Evolutionary conservation across 108 stramenopile genomes (phyloP).

Genomic region (Cyclotella cryptica): DNA sequence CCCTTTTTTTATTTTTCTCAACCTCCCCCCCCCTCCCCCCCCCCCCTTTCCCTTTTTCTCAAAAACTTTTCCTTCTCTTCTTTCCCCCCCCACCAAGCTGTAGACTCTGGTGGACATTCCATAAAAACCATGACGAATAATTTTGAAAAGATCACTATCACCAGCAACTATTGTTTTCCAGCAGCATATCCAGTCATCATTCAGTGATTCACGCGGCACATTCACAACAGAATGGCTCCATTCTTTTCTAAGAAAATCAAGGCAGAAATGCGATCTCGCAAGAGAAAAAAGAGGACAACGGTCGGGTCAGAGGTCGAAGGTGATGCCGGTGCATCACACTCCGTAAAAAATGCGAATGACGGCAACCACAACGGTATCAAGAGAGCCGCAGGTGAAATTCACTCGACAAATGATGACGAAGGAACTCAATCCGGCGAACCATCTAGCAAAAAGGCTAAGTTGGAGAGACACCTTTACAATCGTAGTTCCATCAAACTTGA

Average conservation of each 20-base stretch:
- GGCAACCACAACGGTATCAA: constrained; percentile 10
- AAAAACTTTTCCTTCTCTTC: no score
- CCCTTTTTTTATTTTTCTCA: no score
- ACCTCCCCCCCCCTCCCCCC: no score
- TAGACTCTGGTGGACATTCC: no score
- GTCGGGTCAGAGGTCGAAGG: background rate
- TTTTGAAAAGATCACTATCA: no score
- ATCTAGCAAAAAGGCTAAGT: constrained; percentile 22
- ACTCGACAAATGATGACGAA: constrained; percentile 1
- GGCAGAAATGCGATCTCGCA: constrained; percentile 72
- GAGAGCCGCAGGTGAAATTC: constrained; percentile 36
- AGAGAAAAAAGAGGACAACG: constrained; percentile 55
- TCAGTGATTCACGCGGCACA: background rate
- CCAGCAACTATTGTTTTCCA: background rate
- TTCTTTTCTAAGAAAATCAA: constrained; percentile 83
- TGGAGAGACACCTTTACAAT: constrained; percentile 26
- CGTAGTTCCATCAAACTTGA: constrained; percentile 59
- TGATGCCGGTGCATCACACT: background rate
- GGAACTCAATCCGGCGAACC: background rate
- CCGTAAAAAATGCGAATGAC: background rate
- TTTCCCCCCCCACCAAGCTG: no score
- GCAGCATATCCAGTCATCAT: no score
- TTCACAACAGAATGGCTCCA: constrained; percentile 19
- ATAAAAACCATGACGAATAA: no score
- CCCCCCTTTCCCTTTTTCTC: no score